Conservation (phyloP, 192 early-diverging fungal genomes). For the Rhizophlyctis rosea region DNA sequence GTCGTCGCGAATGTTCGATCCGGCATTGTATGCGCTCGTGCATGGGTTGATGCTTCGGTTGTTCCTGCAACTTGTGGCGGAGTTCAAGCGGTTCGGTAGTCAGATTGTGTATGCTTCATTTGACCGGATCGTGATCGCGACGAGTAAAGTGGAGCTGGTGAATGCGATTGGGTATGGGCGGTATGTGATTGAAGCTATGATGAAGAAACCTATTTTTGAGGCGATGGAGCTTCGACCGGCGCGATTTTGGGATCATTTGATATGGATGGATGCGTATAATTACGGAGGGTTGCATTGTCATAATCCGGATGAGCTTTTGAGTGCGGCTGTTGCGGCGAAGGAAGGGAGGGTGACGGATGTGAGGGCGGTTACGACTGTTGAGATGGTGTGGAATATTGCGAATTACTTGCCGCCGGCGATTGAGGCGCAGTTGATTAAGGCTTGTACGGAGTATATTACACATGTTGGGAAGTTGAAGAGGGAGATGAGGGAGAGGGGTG, state of each 20-base stretch:
- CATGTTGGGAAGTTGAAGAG: constrained; percentile 20
- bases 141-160: constrained; percentile 69
- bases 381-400: constrained; percentile 87
- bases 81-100: constrained; percentile 75
- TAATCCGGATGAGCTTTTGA: constrained; percentile 29
- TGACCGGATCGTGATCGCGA: constrained; percentile 77
- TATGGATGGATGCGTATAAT: constrained; percentile 94
- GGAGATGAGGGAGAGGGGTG: constrained; percentile 5
- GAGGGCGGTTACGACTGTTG: constrained; percentile 23
- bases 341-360: background rate
- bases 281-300: constrained; percentile 61
- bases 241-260: constrained; percentile 72
- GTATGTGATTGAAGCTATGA: constrained; percentile 69
- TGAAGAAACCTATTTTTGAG: constrained; percentile 72
- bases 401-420: constrained; percentile 78
- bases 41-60: constrained; percentile 88
- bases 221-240: constrained; percentile 65
- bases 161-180: constrained; percentile 70
- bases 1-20: constrained; percentile 77
- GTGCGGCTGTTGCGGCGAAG: background rate
- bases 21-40: constrained; percentile 71
- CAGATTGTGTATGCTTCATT: constrained; percentile 75
- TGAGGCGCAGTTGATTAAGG: constrained; percentile 66
- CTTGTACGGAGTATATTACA: constrained; percentile 66
- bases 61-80: constrained; percentile 77